These are phyloP conservation scores for Haematococcus sp. DNA, from an alignment of 139 green algal species.

Conservation along the genomic window DNA sequence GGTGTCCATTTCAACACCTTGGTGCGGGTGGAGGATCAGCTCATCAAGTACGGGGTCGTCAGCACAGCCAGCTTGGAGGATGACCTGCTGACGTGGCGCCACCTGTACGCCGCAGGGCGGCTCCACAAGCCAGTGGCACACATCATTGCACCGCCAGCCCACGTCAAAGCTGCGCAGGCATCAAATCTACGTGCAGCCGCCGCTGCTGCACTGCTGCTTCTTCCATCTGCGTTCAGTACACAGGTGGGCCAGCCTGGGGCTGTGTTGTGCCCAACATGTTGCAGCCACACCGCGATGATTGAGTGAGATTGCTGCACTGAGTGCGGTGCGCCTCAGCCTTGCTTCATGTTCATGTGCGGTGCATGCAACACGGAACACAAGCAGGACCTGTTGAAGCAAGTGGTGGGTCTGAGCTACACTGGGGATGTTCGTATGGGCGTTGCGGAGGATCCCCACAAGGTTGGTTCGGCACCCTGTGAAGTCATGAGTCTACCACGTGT, in stretches of 20 bases:
- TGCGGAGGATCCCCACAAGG: conserved; percentile 82
- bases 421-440: conserved; percentile 83
- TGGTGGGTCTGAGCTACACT: conserved; percentile 70
- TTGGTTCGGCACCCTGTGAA: too few species aligned
- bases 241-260: conserved; percentile 29
- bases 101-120: conserved; percentile 74
- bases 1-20: conserved; percentile 87
- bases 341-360: neutral
- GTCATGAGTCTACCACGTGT: too few species aligned
- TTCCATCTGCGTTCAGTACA: conserved; percentile 54
- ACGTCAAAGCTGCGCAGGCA: neutral
- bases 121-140: conserved; percentile 83
- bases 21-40: conserved; percentile 49
- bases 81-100: conserved; percentile 73
- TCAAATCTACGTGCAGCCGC: conserved; percentile 67
- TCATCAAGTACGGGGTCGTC: conserved; percentile 89
- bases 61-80: conserved; percentile 34
- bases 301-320: too few species aligned
- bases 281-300: neutral
- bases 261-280: conserved; percentile 1
- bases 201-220: conserved; percentile 66
- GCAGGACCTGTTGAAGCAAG: neutral
- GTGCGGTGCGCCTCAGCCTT: too few species aligned
- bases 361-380: neutral
- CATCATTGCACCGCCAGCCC: conserved; percentile 14